Evolutionary conservation across 2,329 filamentous ascomycete genomes (phyloP), one percentile per base, ranked within the genome.

Genomic region (Penicillium vulpinum): DNA sequence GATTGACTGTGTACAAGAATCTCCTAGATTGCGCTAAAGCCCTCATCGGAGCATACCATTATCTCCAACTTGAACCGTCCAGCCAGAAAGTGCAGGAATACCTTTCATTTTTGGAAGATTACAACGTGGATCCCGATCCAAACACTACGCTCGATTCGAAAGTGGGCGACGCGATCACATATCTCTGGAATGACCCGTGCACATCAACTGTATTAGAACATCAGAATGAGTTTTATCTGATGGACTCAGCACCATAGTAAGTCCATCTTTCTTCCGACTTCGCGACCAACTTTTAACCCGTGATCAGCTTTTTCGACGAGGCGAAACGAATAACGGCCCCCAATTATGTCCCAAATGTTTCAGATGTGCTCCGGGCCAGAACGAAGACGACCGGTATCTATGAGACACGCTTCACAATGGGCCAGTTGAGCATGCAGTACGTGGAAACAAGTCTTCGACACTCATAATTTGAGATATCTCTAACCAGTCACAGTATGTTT

Each of bases 381-480:
- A 97, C 94, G 38, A 99, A 99, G 78, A 99, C 94, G 1, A 99
- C 94, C 0, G 94, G 94, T 81, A 99, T 99, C 67, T 99, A 99
- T 78, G 94, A 99, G 77, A 99, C 94, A 48, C 86, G 94, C 66
- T 99, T 99, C 74, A 92, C 94, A 66, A 99, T 99, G 94, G 94
- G 93, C 35, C 93, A 96, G 72, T 82, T 99, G 60, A 97, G 92
- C 78, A 99, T 99, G 78, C 94, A 99, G 93, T 97, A 85, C 75
- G 92, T 78, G 44, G n/a, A 48, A 16, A 51, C 22, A 21, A n/a
- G 38, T 55, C 22, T 33, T 51, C 49, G 33, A 38, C 13, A 22
- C 28, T 40, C 39, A 36, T 16, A 29, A 16, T n/a, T 11, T 49
- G 48, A 38, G 54, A 67, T 73, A 53, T 72, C 47, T 39, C 58